phyloP scores from a whole-genome alignment of 495 filamentous ascomycete genomes.

The Aspergillus ostianus region DNA sequence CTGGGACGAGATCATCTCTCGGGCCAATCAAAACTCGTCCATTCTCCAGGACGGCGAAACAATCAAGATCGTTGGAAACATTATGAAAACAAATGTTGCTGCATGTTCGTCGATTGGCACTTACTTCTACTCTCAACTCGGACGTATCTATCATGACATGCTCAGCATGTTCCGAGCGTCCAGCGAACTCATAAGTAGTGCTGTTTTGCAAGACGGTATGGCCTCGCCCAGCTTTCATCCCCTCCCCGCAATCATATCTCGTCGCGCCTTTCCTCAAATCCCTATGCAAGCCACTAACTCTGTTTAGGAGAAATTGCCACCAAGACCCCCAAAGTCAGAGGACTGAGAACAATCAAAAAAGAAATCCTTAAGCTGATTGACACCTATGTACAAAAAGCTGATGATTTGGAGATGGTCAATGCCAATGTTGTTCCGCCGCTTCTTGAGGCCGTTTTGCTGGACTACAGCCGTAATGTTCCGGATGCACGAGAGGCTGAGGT shows the following conservation, averaged over 20 bases:
- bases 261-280: neutral
- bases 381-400: conserved; percentile 95
- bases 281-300: neutral
- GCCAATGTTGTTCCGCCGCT: conserved; percentile 92
- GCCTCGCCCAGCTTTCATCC: conserved; percentile 4
- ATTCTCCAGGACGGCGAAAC: conserved; percentile 88
- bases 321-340: conserved; percentile 93
- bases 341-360: conserved; percentile 96
- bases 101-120: conserved; percentile 93
- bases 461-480: conserved; percentile 96
- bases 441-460: conserved; percentile 89
- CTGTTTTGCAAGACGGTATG: conserved; percentile 81
- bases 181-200: conserved; percentile 91
- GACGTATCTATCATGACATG: conserved; percentile 97
- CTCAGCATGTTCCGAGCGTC: conserved; percentile 96
- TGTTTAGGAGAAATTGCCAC: conserved; percentile 81
- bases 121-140: conserved; percentile 99
- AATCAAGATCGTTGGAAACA: conserved; percentile 97
- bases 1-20: conserved; percentile 89
- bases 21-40: conserved; percentile 75
- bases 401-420: conserved; percentile 90
- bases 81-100: conserved; percentile 99
- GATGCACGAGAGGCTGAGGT: conserved; percentile 97
- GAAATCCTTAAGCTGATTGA: conserved; percentile 98
- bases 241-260: neutral